Conservation (phyloP, 768 basidiomycete genomes). For the Boletellus ananiceps region DNA sequence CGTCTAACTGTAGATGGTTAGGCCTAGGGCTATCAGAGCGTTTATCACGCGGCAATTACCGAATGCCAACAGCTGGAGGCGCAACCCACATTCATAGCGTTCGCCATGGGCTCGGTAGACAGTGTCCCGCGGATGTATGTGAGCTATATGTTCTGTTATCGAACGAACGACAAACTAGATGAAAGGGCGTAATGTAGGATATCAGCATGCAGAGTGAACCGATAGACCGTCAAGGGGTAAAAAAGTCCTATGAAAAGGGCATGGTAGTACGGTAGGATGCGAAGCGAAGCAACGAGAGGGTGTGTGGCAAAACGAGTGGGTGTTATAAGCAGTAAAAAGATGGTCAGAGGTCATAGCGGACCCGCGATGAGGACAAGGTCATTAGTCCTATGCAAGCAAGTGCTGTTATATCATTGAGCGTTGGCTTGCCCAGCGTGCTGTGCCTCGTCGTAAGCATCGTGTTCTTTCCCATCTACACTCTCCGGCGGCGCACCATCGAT, state of each 20-base stretch:
- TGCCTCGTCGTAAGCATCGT: conserved; percentile 13
- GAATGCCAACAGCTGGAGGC: no score
- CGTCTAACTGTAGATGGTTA: no score
- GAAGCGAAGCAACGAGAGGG: neutral
- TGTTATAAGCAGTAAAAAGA: neutral
- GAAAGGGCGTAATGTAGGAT: conserved; percentile 9
- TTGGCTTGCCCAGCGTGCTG: conserved; percentile 21
- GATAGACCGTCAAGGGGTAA: neutral
- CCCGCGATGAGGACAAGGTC: neutral
- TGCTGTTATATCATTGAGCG: conserved; percentile 13
- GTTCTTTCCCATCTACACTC: conserved; percentile 12
- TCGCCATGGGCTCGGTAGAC: neutral
- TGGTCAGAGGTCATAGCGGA: conserved; percentile 1
- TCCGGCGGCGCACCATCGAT: conserved; percentile 25
- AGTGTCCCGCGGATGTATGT: no score
- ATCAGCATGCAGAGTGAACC: neutral
- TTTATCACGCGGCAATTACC: no score
- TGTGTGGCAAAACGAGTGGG: conserved; percentile 15
- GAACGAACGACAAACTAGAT: conserved; percentile 1
- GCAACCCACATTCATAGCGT: no score
- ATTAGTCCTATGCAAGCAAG: neutral
- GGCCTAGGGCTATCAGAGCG: no score
- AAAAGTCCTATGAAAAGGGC: neutral
- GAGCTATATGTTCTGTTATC: neutral
- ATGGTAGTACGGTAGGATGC: no score